phyloP scores from a whole-genome alignment of 2,329 filamentous ascomycete genomes.

The Xylariaceae sp. region DNA sequence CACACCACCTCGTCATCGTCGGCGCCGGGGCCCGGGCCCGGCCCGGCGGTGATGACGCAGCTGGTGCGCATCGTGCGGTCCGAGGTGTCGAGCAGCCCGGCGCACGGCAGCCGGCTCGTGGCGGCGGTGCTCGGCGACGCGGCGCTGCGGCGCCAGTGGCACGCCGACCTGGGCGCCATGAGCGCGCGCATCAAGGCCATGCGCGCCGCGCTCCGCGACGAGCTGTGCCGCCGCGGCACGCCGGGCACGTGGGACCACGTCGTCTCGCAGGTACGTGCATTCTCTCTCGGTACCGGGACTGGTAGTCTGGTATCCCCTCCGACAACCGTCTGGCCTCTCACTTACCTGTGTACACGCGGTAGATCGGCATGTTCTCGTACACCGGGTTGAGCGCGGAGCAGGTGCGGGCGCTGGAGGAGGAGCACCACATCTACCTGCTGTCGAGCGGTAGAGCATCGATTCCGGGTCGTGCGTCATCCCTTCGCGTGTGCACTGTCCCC shows the following conservation, averaged over 20 bases:
- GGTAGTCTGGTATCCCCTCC: too few relatives aligned
- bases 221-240: slow-evolving; percentile 16
- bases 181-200: slow-evolving; percentile 24
- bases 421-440: slow-evolving; percentile 29
- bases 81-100: slow-evolving; percentile 21
- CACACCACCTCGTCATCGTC: too few relatives aligned
- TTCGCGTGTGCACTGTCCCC: not conserved
- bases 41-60: slow-evolving; percentile 4
- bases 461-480: slow-evolving; percentile 19
- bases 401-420: slow-evolving; percentile 21
- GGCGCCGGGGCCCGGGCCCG: not conserved
- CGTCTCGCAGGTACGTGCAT: slow-evolving; percentile 7
- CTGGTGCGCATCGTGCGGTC: slow-evolving; percentile 17
- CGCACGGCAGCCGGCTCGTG: slow-evolving; percentile 24
- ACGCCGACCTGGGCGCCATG: slow-evolving; percentile 27
- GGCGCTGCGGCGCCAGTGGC: slow-evolving; percentile 21
- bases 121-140: slow-evolving; percentile 17
- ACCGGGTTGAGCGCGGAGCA: slow-evolving; percentile 26
- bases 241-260: slow-evolving; percentile 26
- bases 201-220: slow-evolving; percentile 17
- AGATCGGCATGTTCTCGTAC: slow-evolving; percentile 35
- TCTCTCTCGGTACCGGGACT: too few relatives aligned
- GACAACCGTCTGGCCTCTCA: too few relatives aligned
- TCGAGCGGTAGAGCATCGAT: slow-evolving; percentile 26
- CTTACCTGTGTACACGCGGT: not conserved